Evolutionary conservation across 2,329 filamentous ascomycete genomes (phyloP).

Genomic region (Chrysoporthe cubensis): DNA sequence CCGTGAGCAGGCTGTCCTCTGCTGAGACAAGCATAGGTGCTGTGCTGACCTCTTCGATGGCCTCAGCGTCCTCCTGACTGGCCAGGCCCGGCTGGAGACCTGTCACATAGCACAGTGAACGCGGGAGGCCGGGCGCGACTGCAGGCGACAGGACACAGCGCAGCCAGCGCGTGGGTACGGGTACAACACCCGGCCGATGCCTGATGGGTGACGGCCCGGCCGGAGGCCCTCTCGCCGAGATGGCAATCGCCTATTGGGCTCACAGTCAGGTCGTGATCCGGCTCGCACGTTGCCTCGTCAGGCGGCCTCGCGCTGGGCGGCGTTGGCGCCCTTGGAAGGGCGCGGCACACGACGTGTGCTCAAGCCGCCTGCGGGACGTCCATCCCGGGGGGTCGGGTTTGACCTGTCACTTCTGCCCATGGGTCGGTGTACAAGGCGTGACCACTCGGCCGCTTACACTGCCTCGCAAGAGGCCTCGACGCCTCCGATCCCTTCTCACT

Average conservation of each 20-base stretch:
- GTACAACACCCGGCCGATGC: conserved; percentile 4
- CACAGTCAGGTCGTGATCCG: background rate
- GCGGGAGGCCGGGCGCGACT: background rate
- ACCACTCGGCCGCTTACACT: background rate
- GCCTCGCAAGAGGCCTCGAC: background rate
- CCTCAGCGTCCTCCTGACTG: background rate
- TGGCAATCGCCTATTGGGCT: background rate
- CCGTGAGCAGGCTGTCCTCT: background rate
- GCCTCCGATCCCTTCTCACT: background rate
- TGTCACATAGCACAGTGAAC: too few relatives aligned
- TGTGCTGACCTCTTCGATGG: background rate
- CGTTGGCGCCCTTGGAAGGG: background rate
- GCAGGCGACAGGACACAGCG: background rate
- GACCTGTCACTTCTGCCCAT: conserved; percentile 7
- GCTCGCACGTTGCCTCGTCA: background rate
- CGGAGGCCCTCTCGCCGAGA: background rate
- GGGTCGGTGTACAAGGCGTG: background rate
- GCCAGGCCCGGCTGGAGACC: background rate
- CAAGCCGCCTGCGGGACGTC: background rate
- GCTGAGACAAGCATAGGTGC: background rate
- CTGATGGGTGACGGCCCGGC: background rate
- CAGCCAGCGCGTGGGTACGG: background rate
- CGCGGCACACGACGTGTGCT: background rate
- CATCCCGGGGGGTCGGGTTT: background rate
- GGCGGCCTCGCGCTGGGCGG: background rate